Conservation (phyloP, 1,284 basidiomycete species). For the Rhodotorula sp. region DNA sequence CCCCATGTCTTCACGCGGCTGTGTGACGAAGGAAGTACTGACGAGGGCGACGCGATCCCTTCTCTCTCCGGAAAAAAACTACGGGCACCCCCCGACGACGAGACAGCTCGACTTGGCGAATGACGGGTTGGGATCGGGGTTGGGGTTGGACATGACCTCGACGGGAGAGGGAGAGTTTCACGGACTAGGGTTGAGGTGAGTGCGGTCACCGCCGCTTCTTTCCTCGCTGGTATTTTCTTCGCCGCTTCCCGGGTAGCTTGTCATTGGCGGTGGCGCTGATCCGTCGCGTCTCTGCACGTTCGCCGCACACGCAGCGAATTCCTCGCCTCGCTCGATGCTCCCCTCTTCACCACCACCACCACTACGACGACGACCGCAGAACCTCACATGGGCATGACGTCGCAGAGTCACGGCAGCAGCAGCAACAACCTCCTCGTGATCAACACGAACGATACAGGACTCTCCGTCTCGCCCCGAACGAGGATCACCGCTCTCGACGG, state of each 20-base stretch:
- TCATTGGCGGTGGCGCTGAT: no score
- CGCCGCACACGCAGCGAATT: slow-evolving; percentile 61
- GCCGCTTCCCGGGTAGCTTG: no score
- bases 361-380: no score
- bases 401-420: neutral
- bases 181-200: slow-evolving; percentile 39
- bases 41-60: no score
- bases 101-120: slow-evolving; percentile 37
- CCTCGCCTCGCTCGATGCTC: slow-evolving; percentile 57
- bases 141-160: slow-evolving; percentile 38
- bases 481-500: neutral
- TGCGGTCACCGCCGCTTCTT: neutral
- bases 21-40: no score
- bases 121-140: slow-evolving; percentile 32
- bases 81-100: no score
- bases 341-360: slow-evolving; percentile 2
- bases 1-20: no score
- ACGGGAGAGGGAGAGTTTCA: slow-evolving; percentile 39
- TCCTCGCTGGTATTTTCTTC: no score
- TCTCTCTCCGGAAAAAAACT: neutral
- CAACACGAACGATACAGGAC: slow-evolving; percentile 18
- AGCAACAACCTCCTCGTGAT: slow-evolving; percentile 12
- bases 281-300: no score
- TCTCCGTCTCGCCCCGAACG: neutral
- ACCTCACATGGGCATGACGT: neutral